phyloP scores from a whole-genome alignment of 2,329 filamentous ascomycete species.

The Trichoderma semiorbis region DNA sequence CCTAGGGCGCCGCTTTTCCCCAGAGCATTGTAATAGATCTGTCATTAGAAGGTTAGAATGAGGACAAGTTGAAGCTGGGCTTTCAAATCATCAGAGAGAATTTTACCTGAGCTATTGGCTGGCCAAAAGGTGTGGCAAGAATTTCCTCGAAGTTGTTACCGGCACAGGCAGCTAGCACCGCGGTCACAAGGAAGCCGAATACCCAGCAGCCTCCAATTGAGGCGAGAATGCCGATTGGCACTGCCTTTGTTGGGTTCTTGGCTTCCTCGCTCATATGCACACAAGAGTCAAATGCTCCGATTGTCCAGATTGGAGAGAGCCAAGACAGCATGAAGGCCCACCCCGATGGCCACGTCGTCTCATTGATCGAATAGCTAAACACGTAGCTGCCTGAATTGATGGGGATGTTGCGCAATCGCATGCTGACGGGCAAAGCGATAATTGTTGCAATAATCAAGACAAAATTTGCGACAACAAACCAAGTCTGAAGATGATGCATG shows the following conservation, averaged over 20 bases:
- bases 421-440: not conserved
- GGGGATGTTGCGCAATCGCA: not conserved
- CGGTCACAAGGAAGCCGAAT: not conserved
- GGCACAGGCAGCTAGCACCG: not conserved
- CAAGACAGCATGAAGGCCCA: constrained; percentile 4
- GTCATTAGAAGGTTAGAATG: not conserved
- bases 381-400: not conserved
- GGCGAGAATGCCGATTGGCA: not conserved
- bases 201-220: constrained; percentile 9
- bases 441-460: not conserved
- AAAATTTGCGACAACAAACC: constrained; percentile 1
- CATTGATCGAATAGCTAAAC: not conserved
- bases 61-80: not conserved
- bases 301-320: constrained; percentile 4
- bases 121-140: not conserved
- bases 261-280: constrained; percentile 7
- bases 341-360: not conserved
- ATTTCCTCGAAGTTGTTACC: not conserved
- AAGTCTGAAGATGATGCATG: constrained; percentile 5
- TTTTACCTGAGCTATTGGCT: not conserved
- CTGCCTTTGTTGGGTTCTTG: not conserved
- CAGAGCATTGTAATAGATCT: constrained; percentile 6
- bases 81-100: not conserved
- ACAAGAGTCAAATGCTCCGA: constrained; percentile 6
- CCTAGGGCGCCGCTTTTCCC: not conserved